Base-by-base conservation (phyloP, 2,329 filamentous ascomycete genomes). In the Fonsecaea multimorphosa region DNA sequence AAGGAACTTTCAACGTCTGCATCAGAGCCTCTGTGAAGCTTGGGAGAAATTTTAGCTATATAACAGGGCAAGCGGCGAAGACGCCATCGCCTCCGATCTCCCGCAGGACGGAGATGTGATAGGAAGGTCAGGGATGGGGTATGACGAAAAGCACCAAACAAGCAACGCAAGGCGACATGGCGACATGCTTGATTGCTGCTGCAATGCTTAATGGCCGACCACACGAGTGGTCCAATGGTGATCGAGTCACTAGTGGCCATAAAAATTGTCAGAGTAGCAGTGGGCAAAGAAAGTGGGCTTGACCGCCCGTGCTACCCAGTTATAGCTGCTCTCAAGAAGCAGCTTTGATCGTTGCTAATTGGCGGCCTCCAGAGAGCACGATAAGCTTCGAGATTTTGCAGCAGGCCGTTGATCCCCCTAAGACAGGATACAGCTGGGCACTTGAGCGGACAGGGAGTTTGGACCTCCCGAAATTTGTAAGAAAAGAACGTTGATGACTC, bases 91-190 rank as follows among this genome's bases (percentile, higher is more conserved):
- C 27, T 49, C 27, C 31, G n/a, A n/a, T 38, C 27, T 36, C 12
- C 58, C 32, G 29, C n/a, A 12, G n/a, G 8, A 36, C 6, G n/a
- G 58, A 46, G 38, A 52, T 53, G 31, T 38, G 58, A 51, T 52
- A 29, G 44, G 27, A n/a, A 51, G 22, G 31, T 32, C 22, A 38
- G 29, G 29, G 8, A 58, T 22, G 14, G n/a, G 29, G 44, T 60
- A 61, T 61, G 59, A 61, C 59, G 59, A 55, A 44, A 24, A 46
- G 34, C 36, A 31, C 49, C 59, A 34, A 54, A 61, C 22, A 54
- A 63, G 52, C 53, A 60, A 24, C 29, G 32, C 22, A 52, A 36
- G n/a, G 29, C 53, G 60, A 57, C 32, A 19, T 59, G 19, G 32
- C 53, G 60, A 57, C 32, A 19, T 59, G 19, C 22, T 24, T 22